Conservation (phyloP, 495 filamentous ascomycete species). For the Tuber indicum region DNA sequence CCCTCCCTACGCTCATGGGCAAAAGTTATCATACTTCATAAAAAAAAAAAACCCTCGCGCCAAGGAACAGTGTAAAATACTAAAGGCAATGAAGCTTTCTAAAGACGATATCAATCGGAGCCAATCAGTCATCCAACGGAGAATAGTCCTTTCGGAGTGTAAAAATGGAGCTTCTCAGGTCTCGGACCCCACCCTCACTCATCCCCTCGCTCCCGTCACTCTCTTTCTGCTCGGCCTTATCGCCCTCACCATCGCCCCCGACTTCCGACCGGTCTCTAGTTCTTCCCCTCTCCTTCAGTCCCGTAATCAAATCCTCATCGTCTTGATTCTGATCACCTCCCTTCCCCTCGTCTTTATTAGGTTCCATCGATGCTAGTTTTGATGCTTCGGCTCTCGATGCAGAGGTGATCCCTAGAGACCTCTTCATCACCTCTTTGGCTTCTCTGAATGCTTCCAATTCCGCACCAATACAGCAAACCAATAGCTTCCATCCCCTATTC, state of each 20-base stretch:
- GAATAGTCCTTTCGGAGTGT: conserved; percentile 17
- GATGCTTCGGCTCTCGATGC: not conserved
- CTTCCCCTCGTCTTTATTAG: conserved; percentile 9
- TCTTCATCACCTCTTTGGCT: conserved; percentile 58
- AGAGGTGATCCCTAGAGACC: conserved; percentile 44
- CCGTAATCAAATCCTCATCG: not conserved
- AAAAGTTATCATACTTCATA: not conserved
- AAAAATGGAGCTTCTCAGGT: not conserved
- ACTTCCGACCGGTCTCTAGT: not conserved
- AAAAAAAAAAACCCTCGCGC: not conserved
- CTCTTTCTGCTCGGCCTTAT: not conserved
- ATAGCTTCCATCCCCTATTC: conserved; percentile 70
- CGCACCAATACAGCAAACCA: conserved; percentile 81
- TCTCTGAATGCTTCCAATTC: conserved; percentile 78
- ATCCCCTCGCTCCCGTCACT: conserved; percentile 14
- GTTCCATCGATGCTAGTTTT: not conserved
- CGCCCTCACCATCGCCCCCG: not conserved
- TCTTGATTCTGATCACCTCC: conserved; percentile 6
- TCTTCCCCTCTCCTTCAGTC: not conserved
- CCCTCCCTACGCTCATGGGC: not conserved
- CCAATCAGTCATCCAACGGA: conserved; percentile 24
- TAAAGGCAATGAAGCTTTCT: not conserved
- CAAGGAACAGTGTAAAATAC: not conserved
- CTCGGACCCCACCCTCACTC: conserved; percentile 13
- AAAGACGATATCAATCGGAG: not conserved